A percentile compares a stretch with the other conserved stretches of the same genome.
These are phyloP conservation scores for Suhomyces atakaporum DNA, from an alignment of 1,139 yeast species.

Conservation along the genomic window DNA sequence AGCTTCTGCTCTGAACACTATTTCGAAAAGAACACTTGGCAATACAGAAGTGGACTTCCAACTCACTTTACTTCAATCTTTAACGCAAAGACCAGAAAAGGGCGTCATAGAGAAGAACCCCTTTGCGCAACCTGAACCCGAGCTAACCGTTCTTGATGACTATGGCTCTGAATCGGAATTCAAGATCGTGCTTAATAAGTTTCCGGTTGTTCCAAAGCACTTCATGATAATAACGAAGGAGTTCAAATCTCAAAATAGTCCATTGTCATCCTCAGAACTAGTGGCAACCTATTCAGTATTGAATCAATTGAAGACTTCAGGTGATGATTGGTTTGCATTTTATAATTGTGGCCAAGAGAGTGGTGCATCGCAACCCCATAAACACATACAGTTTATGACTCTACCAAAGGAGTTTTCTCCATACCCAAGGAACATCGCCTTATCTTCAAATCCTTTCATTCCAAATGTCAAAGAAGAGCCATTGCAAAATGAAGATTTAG, in stretches of 20 bases:
- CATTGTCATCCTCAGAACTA: slow-evolving; percentile 70
- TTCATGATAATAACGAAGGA: slow-evolving; percentile 74
- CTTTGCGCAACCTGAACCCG: slow-evolving; percentile 78
- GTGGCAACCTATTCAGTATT: slow-evolving; percentile 58
- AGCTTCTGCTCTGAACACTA: slow-evolving; percentile 25
- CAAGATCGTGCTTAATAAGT: slow-evolving; percentile 77
- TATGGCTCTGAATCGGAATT: slow-evolving; percentile 52
- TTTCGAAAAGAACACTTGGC: slow-evolving; percentile 22
- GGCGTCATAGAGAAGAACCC: slow-evolving; percentile 57
- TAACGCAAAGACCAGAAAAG: slow-evolving; percentile 60
- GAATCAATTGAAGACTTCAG: slow-evolving; percentile 23
- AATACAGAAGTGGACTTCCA: slow-evolving; percentile 26
- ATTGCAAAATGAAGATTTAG: slow-evolving; percentile 56
- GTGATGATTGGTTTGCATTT: slow-evolving; percentile 62
- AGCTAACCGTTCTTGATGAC: slow-evolving; percentile 59
- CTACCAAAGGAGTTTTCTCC: slow-evolving; percentile 59
- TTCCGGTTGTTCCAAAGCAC: slow-evolving; percentile 79
- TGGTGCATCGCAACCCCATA: slow-evolving; percentile 93
- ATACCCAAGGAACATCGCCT: slow-evolving; percentile 59
- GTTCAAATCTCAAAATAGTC: slow-evolving; percentile 69
- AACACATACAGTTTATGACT: slow-evolving; percentile 83
- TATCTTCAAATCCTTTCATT: slow-evolving; percentile 49
- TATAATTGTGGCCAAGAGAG: slow-evolving; percentile 85
- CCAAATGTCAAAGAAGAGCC: slow-evolving; percentile 61
- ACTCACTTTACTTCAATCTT: slow-evolving; percentile 39